phyloP scores from a whole-genome alignment of 345 rosid genomes.

The Citrus glauca region DNA sequence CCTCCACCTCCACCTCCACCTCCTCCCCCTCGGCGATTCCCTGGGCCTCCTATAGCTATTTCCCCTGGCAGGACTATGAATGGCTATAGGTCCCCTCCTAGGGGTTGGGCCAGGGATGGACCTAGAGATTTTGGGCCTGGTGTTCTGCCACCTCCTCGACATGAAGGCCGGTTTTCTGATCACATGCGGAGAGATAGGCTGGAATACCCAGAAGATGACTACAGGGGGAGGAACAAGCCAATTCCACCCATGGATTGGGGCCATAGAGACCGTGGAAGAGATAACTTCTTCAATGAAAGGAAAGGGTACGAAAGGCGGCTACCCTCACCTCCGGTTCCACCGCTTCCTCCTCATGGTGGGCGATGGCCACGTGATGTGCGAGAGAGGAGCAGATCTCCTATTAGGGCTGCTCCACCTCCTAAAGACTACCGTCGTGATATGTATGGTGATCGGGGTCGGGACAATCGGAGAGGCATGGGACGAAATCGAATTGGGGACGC shows the following conservation, averaged over 20 bases:
- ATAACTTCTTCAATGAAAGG: conserved; percentile 45
- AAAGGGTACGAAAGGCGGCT: conserved; percentile 51
- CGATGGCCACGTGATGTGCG: conserved; percentile 63
- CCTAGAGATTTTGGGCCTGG: conserved; percentile 56
- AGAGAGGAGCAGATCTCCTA: conserved; percentile 81
- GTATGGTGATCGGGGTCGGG: conserved; percentile 54
- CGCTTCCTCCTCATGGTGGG: conserved; percentile 37
- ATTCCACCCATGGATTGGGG: conserved; percentile 49
- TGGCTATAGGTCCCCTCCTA: conserved; percentile 79
- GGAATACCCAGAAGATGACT: conserved; percentile 53
- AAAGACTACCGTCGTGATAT: conserved; percentile 55
- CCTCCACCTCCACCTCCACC: conserved; percentile 38
- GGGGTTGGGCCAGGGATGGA: conserved; percentile 54
- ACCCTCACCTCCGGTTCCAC: conserved; percentile 41
- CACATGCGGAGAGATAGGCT: conserved; percentile 49
- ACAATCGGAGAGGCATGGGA: conserved; percentile 43
- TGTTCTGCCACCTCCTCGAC: conserved; percentile 57
- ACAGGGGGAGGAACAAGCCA: conserved; percentile 56
- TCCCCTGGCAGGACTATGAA: conserved; percentile 62
- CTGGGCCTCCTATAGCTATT: conserved; percentile 54
- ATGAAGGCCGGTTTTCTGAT: conserved; percentile 57
- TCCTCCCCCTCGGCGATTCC: conserved; percentile 49
- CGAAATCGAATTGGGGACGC: conserved; percentile 52
- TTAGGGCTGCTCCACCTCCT: conserved; percentile 41
- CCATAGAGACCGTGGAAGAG: conserved; percentile 59